Conservation (phyloP, 1,139 yeast species). For the Kazachstania sp. region DNA sequence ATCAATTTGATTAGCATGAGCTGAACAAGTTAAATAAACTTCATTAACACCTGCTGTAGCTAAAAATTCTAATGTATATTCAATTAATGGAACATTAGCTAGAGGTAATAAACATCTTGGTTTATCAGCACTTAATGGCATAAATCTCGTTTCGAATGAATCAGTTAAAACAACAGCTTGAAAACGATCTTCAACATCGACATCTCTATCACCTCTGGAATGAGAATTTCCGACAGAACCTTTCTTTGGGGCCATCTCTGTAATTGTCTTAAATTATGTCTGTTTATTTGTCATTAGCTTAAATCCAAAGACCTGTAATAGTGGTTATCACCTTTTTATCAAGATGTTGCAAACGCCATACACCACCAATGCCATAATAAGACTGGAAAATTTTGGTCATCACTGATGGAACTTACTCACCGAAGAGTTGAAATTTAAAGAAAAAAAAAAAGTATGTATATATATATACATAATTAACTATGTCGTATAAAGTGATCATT, state of each 20-base stretch:
- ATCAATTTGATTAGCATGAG: conserved; percentile 85
- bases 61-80: conserved; percentile 86
- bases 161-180: conserved; percentile 94
- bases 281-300: not conserved
- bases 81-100: conserved; percentile 88
- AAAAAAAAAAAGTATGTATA: too few species aligned
- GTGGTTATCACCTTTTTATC: too few species aligned
- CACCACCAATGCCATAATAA: not conserved
- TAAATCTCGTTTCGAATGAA: conserved; percentile 82
- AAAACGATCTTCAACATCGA: conserved; percentile 60
- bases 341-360: too few species aligned
- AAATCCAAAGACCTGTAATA: too few species aligned
- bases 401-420: not conserved
- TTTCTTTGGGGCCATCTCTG: conserved; percentile 20
- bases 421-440: not conserved
- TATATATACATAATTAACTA: not conserved
- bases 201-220: conserved; percentile 42
- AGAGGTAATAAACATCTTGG: conserved; percentile 89
- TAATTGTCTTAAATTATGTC: not conserved
- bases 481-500: not conserved
- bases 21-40: conserved; percentile 79
- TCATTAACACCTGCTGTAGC: conserved; percentile 89
- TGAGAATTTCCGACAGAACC: not conserved
- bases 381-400: not conserved
- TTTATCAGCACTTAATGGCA: conserved; percentile 76